Percentiles rank a stretch among this genome's conserved stretches.
These are phyloP conservation scores for Syzygium jambos DNA, from an alignment of 345 rosid species.

Conservation along the genomic window DNA sequence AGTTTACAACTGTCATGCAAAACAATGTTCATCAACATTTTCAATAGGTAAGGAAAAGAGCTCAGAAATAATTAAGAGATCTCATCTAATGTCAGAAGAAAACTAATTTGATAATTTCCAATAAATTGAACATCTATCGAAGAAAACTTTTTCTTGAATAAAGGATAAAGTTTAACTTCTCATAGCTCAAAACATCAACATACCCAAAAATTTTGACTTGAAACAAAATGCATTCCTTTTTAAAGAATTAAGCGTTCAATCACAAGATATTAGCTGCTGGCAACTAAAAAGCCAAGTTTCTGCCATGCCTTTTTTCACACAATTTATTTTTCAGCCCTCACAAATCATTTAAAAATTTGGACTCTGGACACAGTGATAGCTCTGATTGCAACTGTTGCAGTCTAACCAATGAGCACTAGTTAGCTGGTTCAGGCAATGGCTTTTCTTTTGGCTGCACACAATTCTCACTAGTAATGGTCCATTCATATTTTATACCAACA, in stretches of 20 bases:
- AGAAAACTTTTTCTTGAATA: neutral
- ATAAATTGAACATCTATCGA: neutral
- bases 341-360: neutral
- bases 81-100: neutral
- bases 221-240: neutral
- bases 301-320: neutral
- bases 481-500: neutral
- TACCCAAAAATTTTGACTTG: neutral
- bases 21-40: neutral
- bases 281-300: neutral
- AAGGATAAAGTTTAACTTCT: neutral
- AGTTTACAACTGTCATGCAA: constrained; percentile 62
- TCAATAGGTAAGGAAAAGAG: neutral
- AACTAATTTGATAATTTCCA: neutral
- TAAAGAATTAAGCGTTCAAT: neutral
- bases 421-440: neutral
- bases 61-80: neutral
- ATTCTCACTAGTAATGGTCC: neutral
- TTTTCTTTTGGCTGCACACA: neutral
- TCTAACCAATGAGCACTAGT: neutral
- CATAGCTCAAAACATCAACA: neutral
- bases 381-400: neutral
- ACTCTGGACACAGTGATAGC: neutral
- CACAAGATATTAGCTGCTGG: neutral
- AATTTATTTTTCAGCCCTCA: neutral